Evolutionary conservation across 1,284 basidiomycete species (phyloP).

Genomic region (Tetrapyrgos nigripes): DNA sequence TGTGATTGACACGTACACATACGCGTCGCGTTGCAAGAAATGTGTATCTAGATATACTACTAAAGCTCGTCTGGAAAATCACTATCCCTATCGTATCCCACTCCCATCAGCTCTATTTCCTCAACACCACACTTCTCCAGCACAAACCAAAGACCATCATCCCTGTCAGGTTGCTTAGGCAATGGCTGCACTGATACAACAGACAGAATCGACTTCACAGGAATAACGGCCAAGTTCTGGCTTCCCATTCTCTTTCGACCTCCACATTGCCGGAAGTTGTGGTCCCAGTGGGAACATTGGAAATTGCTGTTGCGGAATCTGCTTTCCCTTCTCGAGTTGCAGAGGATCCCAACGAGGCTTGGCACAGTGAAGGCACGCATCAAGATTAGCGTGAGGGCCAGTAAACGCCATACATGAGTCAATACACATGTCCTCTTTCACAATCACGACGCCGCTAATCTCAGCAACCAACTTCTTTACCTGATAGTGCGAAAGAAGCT

Average conservation of each 20-base stretch:
- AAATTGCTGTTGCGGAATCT: slow-evolving; percentile 29
- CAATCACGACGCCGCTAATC: slow-evolving; percentile 29
- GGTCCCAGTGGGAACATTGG: slow-evolving; percentile 41
- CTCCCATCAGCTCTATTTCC: slow-evolving; percentile 7
- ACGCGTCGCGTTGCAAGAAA: too few species aligned
- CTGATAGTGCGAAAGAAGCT: slow-evolving; percentile 28
- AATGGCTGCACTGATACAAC: slow-evolving; percentile 33
- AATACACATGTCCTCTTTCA: slow-evolving; percentile 36
- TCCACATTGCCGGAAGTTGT: slow-evolving; percentile 38
- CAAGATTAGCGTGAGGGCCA: slow-evolving; percentile 30
- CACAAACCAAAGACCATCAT: slow-evolving; percentile 22
- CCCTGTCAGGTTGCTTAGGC: slow-evolving; percentile 15
- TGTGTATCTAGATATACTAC: too few species aligned
- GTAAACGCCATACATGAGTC: slow-evolving; percentile 39
- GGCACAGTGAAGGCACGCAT: slow-evolving; percentile 24
- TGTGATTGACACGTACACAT: too few species aligned
- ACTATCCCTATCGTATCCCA: not conserved
- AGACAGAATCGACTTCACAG: slow-evolving; percentile 22
- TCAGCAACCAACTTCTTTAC: slow-evolving; percentile 26
- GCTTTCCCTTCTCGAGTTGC: not conserved
- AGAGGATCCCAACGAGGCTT: slow-evolving; percentile 21
- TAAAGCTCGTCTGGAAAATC: not conserved
- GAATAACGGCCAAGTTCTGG: slow-evolving; percentile 23
- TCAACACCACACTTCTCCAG: slow-evolving; percentile 27
- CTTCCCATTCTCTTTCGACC: slow-evolving; percentile 26